Evolutionary conservation across 1,139 yeast genomes (phyloP), one percentile per base, ranked within the genome.

Genomic region (Yamadazyma atmosphaerica): DNA sequence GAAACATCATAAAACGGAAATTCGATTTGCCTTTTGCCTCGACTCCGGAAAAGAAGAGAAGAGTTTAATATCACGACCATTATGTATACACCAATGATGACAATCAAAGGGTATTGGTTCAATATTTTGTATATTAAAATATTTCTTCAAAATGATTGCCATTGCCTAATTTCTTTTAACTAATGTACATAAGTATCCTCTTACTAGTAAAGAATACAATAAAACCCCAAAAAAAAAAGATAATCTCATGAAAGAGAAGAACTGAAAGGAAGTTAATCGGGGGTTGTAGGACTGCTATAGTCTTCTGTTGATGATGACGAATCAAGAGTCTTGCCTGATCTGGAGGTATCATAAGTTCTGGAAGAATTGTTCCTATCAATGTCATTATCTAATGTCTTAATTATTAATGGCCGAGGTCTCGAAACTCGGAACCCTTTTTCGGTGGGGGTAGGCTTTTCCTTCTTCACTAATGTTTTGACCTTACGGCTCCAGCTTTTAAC

Each of bases 1-100:
- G 77, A 40, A 81, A 79, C 49, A 71, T 83, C 15, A 47, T 75
- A 39, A 83, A 82, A 52, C 70, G 81, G 49, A 75, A 76, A 44
- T 38, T 56, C 9, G 65, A 58, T 21, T 58, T 54, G 13, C 59
- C 54, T 13, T 38, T 37, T n/a, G 21, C 15, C 16, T 28, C n/a
- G n/a, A n/a, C n/a, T n/a, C n/a, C n/a, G n/a, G n/a, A n/a, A n/a
- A n/a, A n/a, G n/a, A n/a, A n/a, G n/a, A n/a, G n/a, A n/a, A n/a
- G n/a, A n/a, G n/a, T n/a, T n/a, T n/a, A n/a, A n/a, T n/a, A n/a
- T n/a, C n/a, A n/a, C n/a, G n/a, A n/a, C n/a, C n/a, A n/a, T n/a
- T n/a, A n/a, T n/a, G n/a, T n/a, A n/a, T n/a, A n/a, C 22, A 6
- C 22, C 22, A 19, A 6, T 6, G 22, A 19, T 19, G 22, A 6